These are phyloP conservation scores for Carpinus viminea DNA, from an alignment of 306 rosid genomes.

Conservation along the genomic window DNA sequence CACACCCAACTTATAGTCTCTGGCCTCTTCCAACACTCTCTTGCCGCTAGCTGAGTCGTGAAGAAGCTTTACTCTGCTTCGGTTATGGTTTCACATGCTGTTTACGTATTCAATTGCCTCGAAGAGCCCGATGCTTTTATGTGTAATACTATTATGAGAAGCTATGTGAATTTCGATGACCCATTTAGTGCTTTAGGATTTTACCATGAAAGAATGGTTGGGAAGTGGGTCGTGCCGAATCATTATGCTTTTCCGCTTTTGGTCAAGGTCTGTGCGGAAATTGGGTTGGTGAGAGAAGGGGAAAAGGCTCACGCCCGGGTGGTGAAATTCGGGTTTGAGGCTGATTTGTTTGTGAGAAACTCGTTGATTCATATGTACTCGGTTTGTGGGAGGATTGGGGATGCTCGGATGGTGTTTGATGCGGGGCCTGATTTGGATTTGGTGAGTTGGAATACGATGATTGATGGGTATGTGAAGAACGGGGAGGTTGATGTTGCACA, in stretches of 20 bases:
- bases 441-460: conserved; percentile 67
- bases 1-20: conserved; percentile 51
- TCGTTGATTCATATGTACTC: conserved; percentile 56
- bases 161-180: conserved; percentile 34
- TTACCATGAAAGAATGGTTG: conserved; percentile 47
- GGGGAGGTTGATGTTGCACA: conserved; percentile 38
- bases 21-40: conserved; percentile 47
- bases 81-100: conserved; percentile 33
- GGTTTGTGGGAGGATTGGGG: conserved; percentile 38
- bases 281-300: conserved; percentile 29
- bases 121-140: conserved; percentile 52
- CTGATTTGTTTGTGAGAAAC: conserved; percentile 49
- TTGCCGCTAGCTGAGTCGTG: conserved; percentile 41
- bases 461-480: conserved; percentile 54
- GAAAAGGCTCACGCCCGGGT: conserved; percentile 48
- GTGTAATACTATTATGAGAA: conserved; percentile 61
- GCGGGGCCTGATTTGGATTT: conserved; percentile 46
- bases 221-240: conserved; percentile 38
- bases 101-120: conserved; percentile 39
- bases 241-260: conserved; percentile 63
- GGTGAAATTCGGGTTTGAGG: conserved; percentile 52
- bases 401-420: conserved; percentile 54
- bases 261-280: conserved; percentile 43
- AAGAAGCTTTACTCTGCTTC: conserved; percentile 53
- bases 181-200: conserved; percentile 38